These are phyloP conservation scores for Somion occarium DNA, from an alignment of 1,284 basidiomycete genomes.

Conservation along the genomic window DNA sequence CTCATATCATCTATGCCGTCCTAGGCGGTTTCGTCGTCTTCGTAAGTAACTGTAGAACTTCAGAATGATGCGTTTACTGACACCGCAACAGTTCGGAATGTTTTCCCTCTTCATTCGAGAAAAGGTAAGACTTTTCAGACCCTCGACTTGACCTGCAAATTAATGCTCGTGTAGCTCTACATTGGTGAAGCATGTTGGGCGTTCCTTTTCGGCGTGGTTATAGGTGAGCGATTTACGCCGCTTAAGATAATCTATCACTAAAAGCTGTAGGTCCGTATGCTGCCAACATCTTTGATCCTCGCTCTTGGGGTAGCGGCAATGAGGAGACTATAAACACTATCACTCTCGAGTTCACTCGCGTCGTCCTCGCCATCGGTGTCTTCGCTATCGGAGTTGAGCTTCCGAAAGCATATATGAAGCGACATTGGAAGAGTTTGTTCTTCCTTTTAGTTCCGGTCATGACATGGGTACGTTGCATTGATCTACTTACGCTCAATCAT, in stretches of 20 bases:
- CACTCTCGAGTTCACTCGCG: constrained; percentile 89
- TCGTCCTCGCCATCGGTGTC: constrained; percentile 95
- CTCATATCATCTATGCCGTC: constrained; percentile 78
- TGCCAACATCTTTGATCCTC: constrained; percentile 83
- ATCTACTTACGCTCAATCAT: constrained; percentile 8
- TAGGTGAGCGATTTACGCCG: constrained; percentile 43
- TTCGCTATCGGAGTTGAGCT: constrained; percentile 97
- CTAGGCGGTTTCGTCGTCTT: constrained; percentile 80
- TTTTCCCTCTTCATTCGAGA: constrained; percentile 93
- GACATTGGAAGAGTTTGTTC: constrained; percentile 87
- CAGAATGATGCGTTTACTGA: constrained; percentile 5
- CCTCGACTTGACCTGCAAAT: neutral
- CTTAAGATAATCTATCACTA: constrained; percentile 1
- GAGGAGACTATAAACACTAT: constrained; percentile 59
- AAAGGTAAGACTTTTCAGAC: constrained; percentile 43
- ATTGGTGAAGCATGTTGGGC: constrained; percentile 97
- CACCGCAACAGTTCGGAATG: constrained; percentile 75
- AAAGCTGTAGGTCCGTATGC: constrained; percentile 70
- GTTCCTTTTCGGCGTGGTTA: constrained; percentile 91
- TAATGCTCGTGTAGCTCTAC: constrained; percentile 53
- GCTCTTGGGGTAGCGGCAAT: constrained; percentile 65
- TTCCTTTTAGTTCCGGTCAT: constrained; percentile 89
- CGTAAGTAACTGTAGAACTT: constrained; percentile 37
- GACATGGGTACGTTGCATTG: constrained; percentile 64
- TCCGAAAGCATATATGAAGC: constrained; percentile 88